These are phyloP conservation scores for Aspergillus brasiliensis DNA, from an alignment of 2,329 filamentous ascomycete genomes.

Conservation along the genomic window DNA sequence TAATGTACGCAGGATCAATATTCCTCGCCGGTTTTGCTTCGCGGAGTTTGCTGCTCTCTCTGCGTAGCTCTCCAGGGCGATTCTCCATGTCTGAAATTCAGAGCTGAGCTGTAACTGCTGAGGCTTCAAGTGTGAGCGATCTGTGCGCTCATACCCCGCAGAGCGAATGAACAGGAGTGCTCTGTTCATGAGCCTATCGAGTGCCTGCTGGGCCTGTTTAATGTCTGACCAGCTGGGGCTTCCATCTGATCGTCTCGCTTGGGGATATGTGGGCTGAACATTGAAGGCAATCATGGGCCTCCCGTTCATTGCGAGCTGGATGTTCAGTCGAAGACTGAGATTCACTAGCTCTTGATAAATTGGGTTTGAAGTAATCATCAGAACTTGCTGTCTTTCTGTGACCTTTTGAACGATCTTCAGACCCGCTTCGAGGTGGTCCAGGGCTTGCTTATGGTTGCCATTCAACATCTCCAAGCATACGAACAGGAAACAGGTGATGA, in stretches of 20 bases:
- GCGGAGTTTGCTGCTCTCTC: conserved; percentile 4
- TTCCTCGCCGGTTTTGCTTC: conserved; percentile 14
- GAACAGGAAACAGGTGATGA: conserved; percentile 27
- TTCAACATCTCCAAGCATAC: conserved; percentile 26
- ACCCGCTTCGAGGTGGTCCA: conserved; percentile 25
- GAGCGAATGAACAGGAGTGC: conserved; percentile 15
- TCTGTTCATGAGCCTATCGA: conserved; percentile 19
- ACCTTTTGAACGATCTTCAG: conserved; percentile 20
- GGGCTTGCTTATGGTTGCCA: conserved; percentile 17
- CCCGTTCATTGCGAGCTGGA: conserved; percentile 25
- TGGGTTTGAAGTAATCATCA: neutral
- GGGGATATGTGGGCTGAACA: neutral
- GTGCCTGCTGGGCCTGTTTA: conserved; percentile 14
- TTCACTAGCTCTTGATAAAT: conserved; percentile 25
- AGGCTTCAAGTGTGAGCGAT: conserved; percentile 1
- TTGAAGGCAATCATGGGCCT: conserved; percentile 12
- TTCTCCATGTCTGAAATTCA: conserved; percentile 14
- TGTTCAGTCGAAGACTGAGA: conserved; percentile 23
- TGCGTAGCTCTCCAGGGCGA: conserved; percentile 13
- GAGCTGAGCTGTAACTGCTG: neutral
- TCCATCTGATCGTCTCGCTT: conserved; percentile 1
- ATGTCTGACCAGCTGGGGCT: conserved; percentile 2
- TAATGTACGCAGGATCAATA: conserved; percentile 18
- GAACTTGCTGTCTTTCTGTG: neutral
- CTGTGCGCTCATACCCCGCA: conserved; percentile 8